These are phyloP conservation scores for Grammothele lineata DNA, from an alignment of 768 basidiomycete genomes.

Conservation along the genomic window DNA sequence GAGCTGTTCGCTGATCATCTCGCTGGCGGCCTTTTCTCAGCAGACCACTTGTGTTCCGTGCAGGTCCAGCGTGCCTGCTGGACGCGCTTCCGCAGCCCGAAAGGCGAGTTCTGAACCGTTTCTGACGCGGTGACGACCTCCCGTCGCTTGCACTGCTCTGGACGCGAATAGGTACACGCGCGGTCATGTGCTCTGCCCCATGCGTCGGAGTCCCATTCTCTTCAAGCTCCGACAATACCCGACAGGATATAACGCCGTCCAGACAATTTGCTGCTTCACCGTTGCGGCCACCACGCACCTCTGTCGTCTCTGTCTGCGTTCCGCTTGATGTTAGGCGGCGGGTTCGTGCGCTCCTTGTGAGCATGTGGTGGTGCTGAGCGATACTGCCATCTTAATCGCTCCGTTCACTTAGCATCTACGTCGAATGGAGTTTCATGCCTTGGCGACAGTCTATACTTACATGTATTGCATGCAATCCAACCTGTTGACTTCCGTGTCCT, in stretches of 20 bases:
- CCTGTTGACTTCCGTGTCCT: no score
- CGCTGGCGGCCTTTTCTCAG: no score
- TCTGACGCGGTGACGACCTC: no score
- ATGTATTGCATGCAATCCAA: no score
- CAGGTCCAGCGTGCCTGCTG: no score
- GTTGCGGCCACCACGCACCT: constrained; percentile 45
- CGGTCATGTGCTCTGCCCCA: no score
- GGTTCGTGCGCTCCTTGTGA: constrained; percentile 33
- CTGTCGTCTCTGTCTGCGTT: constrained; percentile 51
- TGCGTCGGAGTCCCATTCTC: constrained; percentile 12
- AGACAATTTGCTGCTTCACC: constrained; percentile 24
- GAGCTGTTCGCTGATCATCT: constrained; percentile 11
- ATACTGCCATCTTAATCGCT: constrained; percentile 79
- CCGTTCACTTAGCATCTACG: constrained; percentile 63
- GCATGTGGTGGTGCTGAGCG: constrained; percentile 40
- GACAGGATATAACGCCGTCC: constrained; percentile 9
- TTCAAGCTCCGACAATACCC: constrained; percentile 26
- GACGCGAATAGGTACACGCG: no score
- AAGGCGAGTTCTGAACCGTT: no score
- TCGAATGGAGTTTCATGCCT: constrained; percentile 84
- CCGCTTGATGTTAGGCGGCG: constrained; percentile 49
- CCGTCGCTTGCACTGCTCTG: no score
- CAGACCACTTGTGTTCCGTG: no score
- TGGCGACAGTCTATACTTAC: no score
- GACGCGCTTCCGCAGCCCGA: no score